These are phyloP conservation scores for Trifolium subterraneum DNA, from an alignment of 306 rosid genomes.

Conservation along the genomic window DNA sequence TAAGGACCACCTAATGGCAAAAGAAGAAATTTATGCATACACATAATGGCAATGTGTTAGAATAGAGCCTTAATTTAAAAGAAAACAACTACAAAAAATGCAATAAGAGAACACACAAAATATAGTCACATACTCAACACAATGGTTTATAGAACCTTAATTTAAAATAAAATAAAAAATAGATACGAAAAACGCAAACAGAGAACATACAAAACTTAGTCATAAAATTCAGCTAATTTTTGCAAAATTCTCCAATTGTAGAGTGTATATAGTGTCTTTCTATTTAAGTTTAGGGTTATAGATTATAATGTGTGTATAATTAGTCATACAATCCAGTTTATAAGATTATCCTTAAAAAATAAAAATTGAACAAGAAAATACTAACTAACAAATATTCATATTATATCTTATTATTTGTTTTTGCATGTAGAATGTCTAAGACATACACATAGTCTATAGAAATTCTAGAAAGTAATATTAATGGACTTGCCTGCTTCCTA, in stretches of 20 bases:
- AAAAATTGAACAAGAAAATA: background rate
- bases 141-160: too few relatives aligned
- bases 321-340: background rate
- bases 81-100: background rate
- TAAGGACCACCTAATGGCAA: slow-evolving; percentile 39
- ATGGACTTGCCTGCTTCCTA: slow-evolving; percentile 46
- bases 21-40: slow-evolving; percentile 1
- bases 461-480: background rate
- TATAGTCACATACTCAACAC: too few relatives aligned
- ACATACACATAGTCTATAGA: background rate
- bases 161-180: background rate
- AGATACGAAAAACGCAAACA: background rate
- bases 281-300: background rate
- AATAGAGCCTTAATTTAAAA: background rate
- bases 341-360: background rate
- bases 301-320: background rate
- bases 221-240: background rate
- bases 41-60: background rate
- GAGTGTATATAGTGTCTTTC: background rate
- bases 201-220: background rate
- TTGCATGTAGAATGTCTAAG: background rate
- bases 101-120: background rate
- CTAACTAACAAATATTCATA: background rate
- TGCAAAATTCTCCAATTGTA: background rate
- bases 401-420: background rate